Evolutionary conservation across 345 rosid species (phyloP), one percentile per base, ranked within the genome.

Genomic region (Gossypioides kirkii): DNA sequence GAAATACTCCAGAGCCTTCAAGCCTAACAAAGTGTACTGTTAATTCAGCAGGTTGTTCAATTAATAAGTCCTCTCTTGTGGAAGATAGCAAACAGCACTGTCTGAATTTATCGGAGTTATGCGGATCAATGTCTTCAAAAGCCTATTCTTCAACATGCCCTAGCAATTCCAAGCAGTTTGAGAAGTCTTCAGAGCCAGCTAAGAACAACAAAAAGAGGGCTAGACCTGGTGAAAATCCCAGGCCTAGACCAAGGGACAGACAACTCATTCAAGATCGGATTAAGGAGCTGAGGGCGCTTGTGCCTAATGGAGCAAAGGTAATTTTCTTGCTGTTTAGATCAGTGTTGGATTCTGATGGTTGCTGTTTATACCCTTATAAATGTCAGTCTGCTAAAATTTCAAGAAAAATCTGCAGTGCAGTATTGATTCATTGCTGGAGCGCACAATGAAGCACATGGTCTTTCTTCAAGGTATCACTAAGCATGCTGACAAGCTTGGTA

Each of bases 231-330:
- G 99, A 95, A 85, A 92, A 81, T 76, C 83, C 81, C 77, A 87
- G 96, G 81, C 97, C 99, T 69, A 86, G 99, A 61, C 99, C 99
- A 70, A 90, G 98, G 84, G 99, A 95, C 45, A 28, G 99, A 62
- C 99, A 95, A 78, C 84, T 92, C 76, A 95, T 95, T 81, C 99
- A 95, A 73, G 99, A 95, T 86, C 89, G 98, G 59, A 87, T 95
- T 46, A 95, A 95, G 86, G 98, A 95, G 86, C 86, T 95, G 75
- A 83, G 99, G 74, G 99, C 91, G 74, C 91, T 95, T 79, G 99
- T 95, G 42, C 99, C 98, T 3, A 91, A 84, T 80, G 98, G 98
- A 65, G 86, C 97, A 42, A 95, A 95, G 99, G 99, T 95, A 87
- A 77, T 71, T 81, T 75, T 74, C 77, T 60, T 71, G 67, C 73